Conservation (phyloP, 371 early-diverging fungal species). For the Syncephalastrum monosporum region DNA sequence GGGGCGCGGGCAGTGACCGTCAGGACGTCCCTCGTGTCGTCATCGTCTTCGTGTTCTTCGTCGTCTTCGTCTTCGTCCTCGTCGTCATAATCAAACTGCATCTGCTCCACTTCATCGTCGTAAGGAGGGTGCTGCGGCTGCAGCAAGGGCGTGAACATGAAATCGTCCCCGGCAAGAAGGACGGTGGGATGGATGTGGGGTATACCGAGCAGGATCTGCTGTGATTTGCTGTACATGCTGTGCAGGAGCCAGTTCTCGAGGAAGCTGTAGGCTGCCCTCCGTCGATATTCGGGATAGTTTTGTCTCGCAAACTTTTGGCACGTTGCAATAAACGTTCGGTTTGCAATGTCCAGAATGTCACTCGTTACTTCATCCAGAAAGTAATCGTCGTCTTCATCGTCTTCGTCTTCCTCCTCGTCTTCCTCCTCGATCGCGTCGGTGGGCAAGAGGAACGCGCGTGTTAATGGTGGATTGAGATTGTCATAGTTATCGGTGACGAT, state of each 20-base stretch:
- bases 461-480: too few species aligned
- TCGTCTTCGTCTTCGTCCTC: slow-evolving; percentile 14
- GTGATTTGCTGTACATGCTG: slow-evolving; percentile 50
- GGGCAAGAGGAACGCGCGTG: too few species aligned
- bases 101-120: slow-evolving; percentile 16
- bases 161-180: slow-evolving; percentile 43
- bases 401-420: slow-evolving; percentile 7
- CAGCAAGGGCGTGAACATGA: slow-evolving; percentile 44
- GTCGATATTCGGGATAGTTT: slow-evolving; percentile 40
- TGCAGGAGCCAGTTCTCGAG: slow-evolving; percentile 47
- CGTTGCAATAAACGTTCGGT: slow-evolving; percentile 43
- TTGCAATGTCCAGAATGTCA: slow-evolving; percentile 33
- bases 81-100: slow-evolving; percentile 11
- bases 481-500: too few species aligned
- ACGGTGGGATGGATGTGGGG: slow-evolving; percentile 37
- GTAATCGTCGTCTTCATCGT: slow-evolving; percentile 8
- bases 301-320: slow-evolving; percentile 51
- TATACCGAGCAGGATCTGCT: slow-evolving; percentile 41
- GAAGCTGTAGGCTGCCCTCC: slow-evolving; percentile 38
- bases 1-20: slow-evolving; percentile 34
- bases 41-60: slow-evolving; percentile 23
- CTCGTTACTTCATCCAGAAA: slow-evolving; percentile 4
- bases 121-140: slow-evolving; percentile 18
- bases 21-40: slow-evolving; percentile 4
- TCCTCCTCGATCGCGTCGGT: slow-evolving; percentile 1